Evolutionary conservation across 2,329 filamentous ascomycete species (phyloP).

Genomic region (Didymella arachidicola): DNA sequence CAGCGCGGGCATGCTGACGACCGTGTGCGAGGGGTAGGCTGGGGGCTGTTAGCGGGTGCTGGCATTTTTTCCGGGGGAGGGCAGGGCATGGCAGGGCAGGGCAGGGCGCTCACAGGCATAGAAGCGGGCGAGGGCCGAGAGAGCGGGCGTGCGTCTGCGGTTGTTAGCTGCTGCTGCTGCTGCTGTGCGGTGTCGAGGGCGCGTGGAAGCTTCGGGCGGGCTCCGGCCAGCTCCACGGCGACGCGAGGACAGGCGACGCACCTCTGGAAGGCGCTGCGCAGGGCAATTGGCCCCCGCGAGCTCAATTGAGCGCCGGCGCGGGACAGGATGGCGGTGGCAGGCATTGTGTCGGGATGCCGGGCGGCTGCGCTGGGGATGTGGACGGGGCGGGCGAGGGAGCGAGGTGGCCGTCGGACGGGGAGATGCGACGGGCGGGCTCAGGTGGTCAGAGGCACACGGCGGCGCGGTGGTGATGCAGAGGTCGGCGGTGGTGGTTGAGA

Average conservation of each 20-base stretch:
- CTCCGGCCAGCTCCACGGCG: background rate
- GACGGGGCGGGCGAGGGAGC: conserved; percentile 30
- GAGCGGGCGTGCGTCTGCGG: conserved; percentile 58
- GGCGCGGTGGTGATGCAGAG: conserved; percentile 23
- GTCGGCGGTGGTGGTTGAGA: conserved; percentile 27
- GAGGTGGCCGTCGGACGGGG: conserved; percentile 16
- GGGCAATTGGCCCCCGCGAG: conserved; percentile 50
- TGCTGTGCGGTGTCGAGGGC: background rate
- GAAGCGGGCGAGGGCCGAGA: conserved; percentile 69
- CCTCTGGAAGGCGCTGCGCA: conserved; percentile 56
- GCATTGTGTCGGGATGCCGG: conserved; percentile 59
- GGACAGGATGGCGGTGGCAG: conserved; percentile 57
- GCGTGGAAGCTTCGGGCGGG: background rate
- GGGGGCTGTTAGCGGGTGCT: conserved; percentile 29
- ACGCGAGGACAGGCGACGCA: conserved; percentile 31
- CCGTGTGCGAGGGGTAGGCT: conserved; percentile 93
- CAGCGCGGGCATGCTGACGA: conserved; percentile 97
- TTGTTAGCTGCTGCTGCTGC: conserved; percentile 28
- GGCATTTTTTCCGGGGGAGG: background rate
- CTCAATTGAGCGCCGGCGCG: conserved; percentile 56
- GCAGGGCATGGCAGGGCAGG: background rate
- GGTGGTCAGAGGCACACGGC: conserved; percentile 11
- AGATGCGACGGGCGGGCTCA: conserved; percentile 33
- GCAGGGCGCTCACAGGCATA: conserved; percentile 67
- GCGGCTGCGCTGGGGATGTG: conserved; percentile 29